phyloP scores from a whole-genome alignment of 371 early-diverging fungal genomes.

The Mucor indicus region DNA sequence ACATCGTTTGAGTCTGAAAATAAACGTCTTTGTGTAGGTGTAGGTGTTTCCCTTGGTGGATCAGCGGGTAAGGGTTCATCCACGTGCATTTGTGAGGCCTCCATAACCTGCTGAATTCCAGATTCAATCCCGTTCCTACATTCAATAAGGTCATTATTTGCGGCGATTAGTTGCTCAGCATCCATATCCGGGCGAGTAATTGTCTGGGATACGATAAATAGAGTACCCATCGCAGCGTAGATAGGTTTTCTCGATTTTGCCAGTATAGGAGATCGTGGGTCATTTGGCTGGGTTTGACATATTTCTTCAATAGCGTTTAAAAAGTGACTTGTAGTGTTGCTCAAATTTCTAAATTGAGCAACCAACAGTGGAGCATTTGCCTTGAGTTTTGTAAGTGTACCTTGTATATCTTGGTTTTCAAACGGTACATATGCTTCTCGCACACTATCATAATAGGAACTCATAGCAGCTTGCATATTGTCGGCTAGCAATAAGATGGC shows the following conservation, averaged over 20 bases:
- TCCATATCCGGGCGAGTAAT: conserved; percentile 49
- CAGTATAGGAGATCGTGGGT: conserved; percentile 26
- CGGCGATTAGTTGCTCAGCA: conserved; percentile 8
- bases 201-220: conserved; percentile 65
- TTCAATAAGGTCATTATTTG: conserved; percentile 19
- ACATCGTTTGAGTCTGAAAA: too few relatives aligned
- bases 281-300: neutral
- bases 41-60: conserved; percentile 6
- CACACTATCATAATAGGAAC: conserved; percentile 31
- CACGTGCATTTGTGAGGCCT: neutral
- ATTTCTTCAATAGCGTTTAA: conserved; percentile 38
- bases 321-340: conserved; percentile 43
- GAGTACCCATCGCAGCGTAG: conserved; percentile 65
- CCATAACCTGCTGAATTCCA: conserved; percentile 8
- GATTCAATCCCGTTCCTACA: conserved; percentile 10
- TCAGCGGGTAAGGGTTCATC: conserved; percentile 5
- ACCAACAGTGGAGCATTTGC: conserved; percentile 56
- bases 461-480: conserved; percentile 28
- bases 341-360: conserved; percentile 52
- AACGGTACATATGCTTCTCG: conserved; percentile 19
- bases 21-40: conserved; percentile 6
- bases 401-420: conserved; percentile 2
- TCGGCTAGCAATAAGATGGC: conserved; percentile 26
- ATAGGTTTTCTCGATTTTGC: conserved; percentile 59
- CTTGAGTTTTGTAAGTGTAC: conserved; percentile 30